A percentile compares a stretch with the other conserved stretches of the same genome.
phyloP scores from a whole-genome alignment of 768 basidiomycete genomes.

The Mycena crocata region DNA sequence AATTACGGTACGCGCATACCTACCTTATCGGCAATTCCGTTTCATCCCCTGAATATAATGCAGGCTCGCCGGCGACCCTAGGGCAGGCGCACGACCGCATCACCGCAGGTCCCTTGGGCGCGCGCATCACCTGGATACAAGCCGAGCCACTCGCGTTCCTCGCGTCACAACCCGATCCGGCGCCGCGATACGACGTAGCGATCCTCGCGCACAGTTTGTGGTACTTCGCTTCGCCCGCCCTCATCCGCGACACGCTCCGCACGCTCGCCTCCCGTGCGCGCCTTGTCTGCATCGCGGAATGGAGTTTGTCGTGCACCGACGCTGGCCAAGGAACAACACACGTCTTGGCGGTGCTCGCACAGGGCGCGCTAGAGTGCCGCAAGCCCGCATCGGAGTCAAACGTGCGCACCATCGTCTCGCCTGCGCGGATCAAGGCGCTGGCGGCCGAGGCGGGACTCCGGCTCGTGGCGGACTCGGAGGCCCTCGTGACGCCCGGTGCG shows the following conservation, averaged over 20 bases:
- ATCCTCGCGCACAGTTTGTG: slow-evolving; percentile 51
- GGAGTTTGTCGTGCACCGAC: slow-evolving; percentile 37
- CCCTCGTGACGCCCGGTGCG: slow-evolving; percentile 35
- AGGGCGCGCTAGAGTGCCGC: slow-evolving; percentile 48
- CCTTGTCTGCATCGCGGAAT: slow-evolving; percentile 49
- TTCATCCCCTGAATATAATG: neutral
- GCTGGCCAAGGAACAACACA: slow-evolving; percentile 42
- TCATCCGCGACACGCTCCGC: slow-evolving; percentile 42
- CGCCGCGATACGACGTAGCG: slow-evolving; percentile 43
- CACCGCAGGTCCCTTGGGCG: slow-evolving; percentile 41
- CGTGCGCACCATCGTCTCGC: slow-evolving; percentile 51
- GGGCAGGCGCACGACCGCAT: slow-evolving; percentile 50
- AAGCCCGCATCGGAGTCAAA: slow-evolving; percentile 44
- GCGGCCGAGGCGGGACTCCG: slow-evolving; percentile 39
- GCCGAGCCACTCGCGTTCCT: slow-evolving; percentile 45
- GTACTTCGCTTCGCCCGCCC: slow-evolving; percentile 52
- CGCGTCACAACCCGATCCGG: slow-evolving; percentile 24
- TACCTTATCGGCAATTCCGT: neutral
- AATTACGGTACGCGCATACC: slow-evolving; percentile 47
- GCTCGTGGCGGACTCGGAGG: slow-evolving; percentile 38
- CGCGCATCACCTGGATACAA: slow-evolving; percentile 49
- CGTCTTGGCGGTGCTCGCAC: slow-evolving; percentile 49
- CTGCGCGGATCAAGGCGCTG: slow-evolving; percentile 42
- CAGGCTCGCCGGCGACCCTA: slow-evolving; percentile 51
- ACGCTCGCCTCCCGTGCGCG: slow-evolving; percentile 39